These are phyloP conservation scores for Trypanosoma conorhini DNA, from an alignment of 208 protist species.

Conservation along the genomic window DNA sequence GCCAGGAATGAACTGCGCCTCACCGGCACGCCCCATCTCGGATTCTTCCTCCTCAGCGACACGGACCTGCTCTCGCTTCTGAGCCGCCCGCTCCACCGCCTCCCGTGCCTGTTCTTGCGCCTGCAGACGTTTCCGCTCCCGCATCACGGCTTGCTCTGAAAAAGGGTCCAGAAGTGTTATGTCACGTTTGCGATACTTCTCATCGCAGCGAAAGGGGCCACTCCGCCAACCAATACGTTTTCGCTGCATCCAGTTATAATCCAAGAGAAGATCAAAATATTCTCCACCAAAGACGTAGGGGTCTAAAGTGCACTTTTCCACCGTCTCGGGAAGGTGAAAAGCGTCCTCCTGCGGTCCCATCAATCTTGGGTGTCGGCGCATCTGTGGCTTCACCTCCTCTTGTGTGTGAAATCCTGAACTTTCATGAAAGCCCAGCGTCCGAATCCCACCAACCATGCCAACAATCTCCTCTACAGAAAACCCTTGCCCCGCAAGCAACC, in stretches of 20 bases:
- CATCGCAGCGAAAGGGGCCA: slow-evolving; percentile 47
- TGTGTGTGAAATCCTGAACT: slow-evolving; percentile 73
- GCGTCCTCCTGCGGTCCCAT: slow-evolving; percentile 45
- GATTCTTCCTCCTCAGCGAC: slow-evolving; percentile 3
- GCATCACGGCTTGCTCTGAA: slow-evolving; percentile 62
- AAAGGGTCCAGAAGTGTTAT: slow-evolving; percentile 76
- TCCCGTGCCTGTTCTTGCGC: slow-evolving; percentile 45
- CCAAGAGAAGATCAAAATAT: slow-evolving; percentile 84
- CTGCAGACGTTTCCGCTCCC: slow-evolving; percentile 39
- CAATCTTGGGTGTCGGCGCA: slow-evolving; percentile 31
- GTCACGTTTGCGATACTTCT: slow-evolving; percentile 68
- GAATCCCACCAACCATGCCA: slow-evolving; percentile 62
- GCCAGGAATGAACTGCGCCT: slow-evolving; percentile 70
- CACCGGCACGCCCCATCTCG: slow-evolving; percentile 46
- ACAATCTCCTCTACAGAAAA: slow-evolving; percentile 80
- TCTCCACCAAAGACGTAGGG: slow-evolving; percentile 87
- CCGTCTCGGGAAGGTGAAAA: slow-evolving; percentile 50
- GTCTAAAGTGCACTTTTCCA: slow-evolving; percentile 77
- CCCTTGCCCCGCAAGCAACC: slow-evolving; percentile 60
- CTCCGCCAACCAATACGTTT: slow-evolving; percentile 32
- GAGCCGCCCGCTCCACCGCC: slow-evolving; percentile 30
- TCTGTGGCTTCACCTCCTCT: slow-evolving; percentile 66
- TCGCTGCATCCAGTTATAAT: slow-evolving; percentile 77
- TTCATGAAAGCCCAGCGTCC: slow-evolving; percentile 79
- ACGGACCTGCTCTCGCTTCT: slow-evolving; percentile 21